Evolutionary conservation across 2,329 filamentous ascomycete genomes (phyloP).

Genomic region (Ophiocordyceps camponoti-saundersi): DNA sequence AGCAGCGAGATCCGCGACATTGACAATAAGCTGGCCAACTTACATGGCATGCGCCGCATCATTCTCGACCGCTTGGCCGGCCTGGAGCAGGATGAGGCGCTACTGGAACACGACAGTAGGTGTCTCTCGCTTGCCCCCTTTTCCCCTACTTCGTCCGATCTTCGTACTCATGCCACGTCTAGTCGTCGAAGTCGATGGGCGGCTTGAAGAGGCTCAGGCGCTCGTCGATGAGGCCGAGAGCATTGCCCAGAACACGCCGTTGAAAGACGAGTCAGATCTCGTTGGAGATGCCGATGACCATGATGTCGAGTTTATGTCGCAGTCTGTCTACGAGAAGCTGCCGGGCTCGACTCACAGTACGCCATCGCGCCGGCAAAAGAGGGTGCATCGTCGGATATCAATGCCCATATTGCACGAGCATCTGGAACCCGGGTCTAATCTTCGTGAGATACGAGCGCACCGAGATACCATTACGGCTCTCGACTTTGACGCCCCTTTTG

Average conservation of each 20-base stretch:
- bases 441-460: constrained; percentile 79
- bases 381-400: constrained; percentile 53
- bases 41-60: constrained; percentile 83
- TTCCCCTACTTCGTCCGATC: constrained; percentile 18
- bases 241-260: constrained; percentile 32
- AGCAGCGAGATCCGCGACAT: constrained; percentile 92
- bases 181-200: constrained; percentile 47
- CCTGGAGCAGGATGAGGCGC: constrained; percentile 77
- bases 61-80: constrained; percentile 73
- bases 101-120: constrained; percentile 78
- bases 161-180: background rate
- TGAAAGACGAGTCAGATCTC: constrained; percentile 35
- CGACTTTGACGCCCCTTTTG: constrained; percentile 96
- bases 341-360: constrained; percentile 37
- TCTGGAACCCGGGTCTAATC: constrained; percentile 74
- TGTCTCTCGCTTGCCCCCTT: constrained; percentile 4
- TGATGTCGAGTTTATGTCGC: constrained; percentile 68
- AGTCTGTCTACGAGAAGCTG: constrained; percentile 91
- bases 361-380: constrained; percentile 29
- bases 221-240: constrained; percentile 41
- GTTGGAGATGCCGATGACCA: constrained; percentile 32
- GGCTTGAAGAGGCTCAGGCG: constrained; percentile 43
- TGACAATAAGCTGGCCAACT: constrained; percentile 87
- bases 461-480: constrained; percentile 75
- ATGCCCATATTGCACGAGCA: constrained; percentile 95